A percentile compares a stretch with the other conserved stretches of the same genome.
Conservation (phyloP, 306 rosid genomes). For the Ormosia emarginata region DNA sequence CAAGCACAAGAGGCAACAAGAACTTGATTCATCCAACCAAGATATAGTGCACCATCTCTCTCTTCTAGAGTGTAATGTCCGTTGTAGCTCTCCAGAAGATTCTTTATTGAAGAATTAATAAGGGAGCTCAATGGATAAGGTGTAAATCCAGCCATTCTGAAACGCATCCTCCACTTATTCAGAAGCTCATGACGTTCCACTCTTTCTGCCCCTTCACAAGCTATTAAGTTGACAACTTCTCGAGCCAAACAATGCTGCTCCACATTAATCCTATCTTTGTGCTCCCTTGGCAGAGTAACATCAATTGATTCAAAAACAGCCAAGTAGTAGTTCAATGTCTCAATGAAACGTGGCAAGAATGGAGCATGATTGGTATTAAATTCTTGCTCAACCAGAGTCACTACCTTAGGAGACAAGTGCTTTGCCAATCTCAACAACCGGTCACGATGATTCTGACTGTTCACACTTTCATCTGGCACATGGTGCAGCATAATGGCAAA, state of each 20-base stretch:
- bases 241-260: constrained; percentile 97
- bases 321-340: constrained; percentile 57
- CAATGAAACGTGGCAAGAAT: constrained; percentile 63
- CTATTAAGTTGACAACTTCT: constrained; percentile 81
- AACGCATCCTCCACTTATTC: constrained; percentile 70
- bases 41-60: constrained; percentile 69
- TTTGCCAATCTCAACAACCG: constrained; percentile 67
- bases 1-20: constrained; percentile 82
- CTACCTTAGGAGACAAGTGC: constrained; percentile 74
- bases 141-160: constrained; percentile 64
- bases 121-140: constrained; percentile 75
- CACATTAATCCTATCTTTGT: constrained; percentile 76
- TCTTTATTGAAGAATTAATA: constrained; percentile 76
- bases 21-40: constrained; percentile 77
- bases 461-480: constrained; percentile 79
- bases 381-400: constrained; percentile 92
- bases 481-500: constrained; percentile 83
- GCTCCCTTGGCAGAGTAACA: constrained; percentile 68
- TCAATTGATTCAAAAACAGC: constrained; percentile 85
- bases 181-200: constrained; percentile 85
- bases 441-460: constrained; percentile 71
- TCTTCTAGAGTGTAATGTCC: constrained; percentile 83
- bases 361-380: constrained; percentile 57
- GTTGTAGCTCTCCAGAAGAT: constrained; percentile 61
- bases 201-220: constrained; percentile 88